These are phyloP conservation scores for Leucocoprinus sp. DNA, from an alignment of 768 basidiomycete genomes.

Conservation along the genomic window DNA sequence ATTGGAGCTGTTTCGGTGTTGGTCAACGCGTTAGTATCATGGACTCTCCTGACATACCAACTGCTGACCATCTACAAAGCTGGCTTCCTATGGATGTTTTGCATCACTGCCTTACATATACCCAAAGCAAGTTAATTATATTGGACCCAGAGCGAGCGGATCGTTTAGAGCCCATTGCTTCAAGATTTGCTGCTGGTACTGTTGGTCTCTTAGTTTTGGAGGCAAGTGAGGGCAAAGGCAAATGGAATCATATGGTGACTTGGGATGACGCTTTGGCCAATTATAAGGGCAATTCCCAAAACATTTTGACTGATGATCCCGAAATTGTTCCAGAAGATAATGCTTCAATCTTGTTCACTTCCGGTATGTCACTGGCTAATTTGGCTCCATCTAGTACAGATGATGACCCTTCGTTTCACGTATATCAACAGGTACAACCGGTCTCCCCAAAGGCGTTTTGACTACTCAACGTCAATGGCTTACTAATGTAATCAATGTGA, in stretches of 20 bases:
- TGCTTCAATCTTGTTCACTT: constrained; percentile 45
- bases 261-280: constrained; percentile 28
- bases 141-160: constrained; percentile 40
- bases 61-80: constrained; percentile 14
- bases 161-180: constrained; percentile 21
- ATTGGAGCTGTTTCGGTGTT: constrained; percentile 43
- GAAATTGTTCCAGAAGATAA: constrained; percentile 37
- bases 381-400: neutral
- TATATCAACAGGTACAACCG: constrained; percentile 16
- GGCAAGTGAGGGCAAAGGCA: constrained; percentile 30
- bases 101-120: constrained; percentile 36
- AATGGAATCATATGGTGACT: constrained; percentile 32
- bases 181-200: constrained; percentile 21
- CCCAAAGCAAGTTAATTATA: constrained; percentile 34
- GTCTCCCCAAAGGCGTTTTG: constrained; percentile 38
- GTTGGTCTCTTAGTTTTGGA: constrained; percentile 36
- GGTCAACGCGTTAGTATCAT: constrained; percentile 33
- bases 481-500: constrained; percentile 39
- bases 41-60: neutral
- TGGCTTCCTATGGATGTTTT: constrained; percentile 35
- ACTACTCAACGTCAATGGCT: constrained; percentile 42
- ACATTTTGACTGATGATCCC: constrained; percentile 24
- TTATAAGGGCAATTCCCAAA: constrained; percentile 23
- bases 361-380: constrained; percentile 26
- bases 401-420: constrained; percentile 2